phyloP scores from a whole-genome alignment of 179 eudicot species.

The Silene coronaria region DNA sequence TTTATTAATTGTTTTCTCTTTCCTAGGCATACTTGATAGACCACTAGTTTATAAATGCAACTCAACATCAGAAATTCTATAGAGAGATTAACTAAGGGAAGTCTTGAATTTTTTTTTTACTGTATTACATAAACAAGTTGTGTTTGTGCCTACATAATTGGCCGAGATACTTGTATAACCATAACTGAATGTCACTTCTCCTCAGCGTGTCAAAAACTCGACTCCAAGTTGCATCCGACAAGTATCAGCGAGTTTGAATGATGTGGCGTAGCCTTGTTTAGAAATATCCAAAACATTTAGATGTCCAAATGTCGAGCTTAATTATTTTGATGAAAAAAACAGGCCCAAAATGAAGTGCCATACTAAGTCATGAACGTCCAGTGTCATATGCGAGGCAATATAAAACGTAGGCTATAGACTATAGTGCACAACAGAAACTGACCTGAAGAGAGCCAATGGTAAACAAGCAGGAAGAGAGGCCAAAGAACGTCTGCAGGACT shows the following conservation, averaged over 20 bases:
- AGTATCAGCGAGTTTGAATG: background rate
- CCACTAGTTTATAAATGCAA: background rate
- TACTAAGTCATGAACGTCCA: background rate
- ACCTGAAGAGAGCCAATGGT: slow-evolving; percentile 98
- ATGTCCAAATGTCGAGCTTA: background rate
- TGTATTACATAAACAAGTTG: background rate
- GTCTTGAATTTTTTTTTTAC: background rate
- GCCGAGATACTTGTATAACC: too few relatives aligned
- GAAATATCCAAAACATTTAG: background rate
- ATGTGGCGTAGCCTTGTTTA: background rate
- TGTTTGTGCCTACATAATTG: background rate
- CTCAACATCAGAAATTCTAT: background rate
- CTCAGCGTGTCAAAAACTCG: too few relatives aligned
- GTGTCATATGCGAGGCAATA: background rate
- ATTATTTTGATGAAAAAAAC: background rate
- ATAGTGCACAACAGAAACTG: background rate
- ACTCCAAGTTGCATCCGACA: too few relatives aligned
- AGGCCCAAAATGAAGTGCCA: background rate
- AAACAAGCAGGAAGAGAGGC: slow-evolving; percentile 90
- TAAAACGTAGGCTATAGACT: background rate
- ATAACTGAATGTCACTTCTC: too few relatives aligned
- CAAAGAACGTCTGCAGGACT: slow-evolving; percentile 59
- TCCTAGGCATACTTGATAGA: background rate
- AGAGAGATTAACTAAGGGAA: background rate
- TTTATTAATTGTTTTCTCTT: background rate